Evolutionary conservation across 208 protist species (phyloP).

Genomic region (Crithidia fasciculata): DNA sequence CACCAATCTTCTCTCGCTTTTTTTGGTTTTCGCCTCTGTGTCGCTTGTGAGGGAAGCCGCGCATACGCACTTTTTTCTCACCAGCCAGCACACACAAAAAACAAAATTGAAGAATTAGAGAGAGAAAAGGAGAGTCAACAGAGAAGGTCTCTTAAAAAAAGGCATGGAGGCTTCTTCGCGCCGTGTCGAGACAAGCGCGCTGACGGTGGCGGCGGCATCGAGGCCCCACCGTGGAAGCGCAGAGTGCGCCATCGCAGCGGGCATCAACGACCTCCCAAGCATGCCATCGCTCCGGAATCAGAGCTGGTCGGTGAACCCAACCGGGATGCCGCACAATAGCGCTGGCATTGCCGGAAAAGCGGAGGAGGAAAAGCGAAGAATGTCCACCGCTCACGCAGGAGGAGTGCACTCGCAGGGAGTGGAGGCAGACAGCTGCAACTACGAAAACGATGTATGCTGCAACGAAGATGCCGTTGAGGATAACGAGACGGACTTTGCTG

Average conservation of each 20-base stretch:
- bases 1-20: background rate
- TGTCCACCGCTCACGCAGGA: too few species aligned
- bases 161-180: too few species aligned
- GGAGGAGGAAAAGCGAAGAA: background rate
- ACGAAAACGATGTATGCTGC: background rate
- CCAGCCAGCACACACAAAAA: background rate
- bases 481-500: constrained; percentile 19
- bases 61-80: background rate
- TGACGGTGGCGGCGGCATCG: too few species aligned
- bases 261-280: too few species aligned
- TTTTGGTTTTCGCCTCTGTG: background rate
- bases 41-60: background rate
- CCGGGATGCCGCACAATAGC: background rate
- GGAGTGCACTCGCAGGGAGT: too few species aligned
- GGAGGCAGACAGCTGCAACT: too few species aligned
- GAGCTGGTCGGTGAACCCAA: too few species aligned
- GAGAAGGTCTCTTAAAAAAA: background rate
- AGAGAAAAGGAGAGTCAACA: background rate
- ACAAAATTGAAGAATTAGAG: background rate
- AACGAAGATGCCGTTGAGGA: constrained; percentile 7
- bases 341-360: background rate
- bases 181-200: too few species aligned
- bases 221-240: too few species aligned
- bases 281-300: too few species aligned
- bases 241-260: too few species aligned